Base-by-base conservation (phyloP, 2,329 filamentous ascomycete genomes). In the Geosmithia putterillii region DNA sequence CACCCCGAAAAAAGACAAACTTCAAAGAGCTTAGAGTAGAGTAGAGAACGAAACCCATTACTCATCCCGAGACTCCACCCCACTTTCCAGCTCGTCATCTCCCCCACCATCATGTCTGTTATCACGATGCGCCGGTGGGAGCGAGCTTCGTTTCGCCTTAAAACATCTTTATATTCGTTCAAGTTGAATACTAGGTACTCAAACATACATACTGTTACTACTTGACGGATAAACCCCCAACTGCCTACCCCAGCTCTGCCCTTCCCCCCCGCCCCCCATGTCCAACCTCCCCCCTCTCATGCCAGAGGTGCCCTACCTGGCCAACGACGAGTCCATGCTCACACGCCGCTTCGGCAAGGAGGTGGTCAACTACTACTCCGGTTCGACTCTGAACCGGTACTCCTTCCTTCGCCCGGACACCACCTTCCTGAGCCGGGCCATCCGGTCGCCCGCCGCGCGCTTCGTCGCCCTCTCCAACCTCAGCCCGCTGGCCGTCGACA, bases 391-490 rank as follows among this genome's bases (percentile, higher is more conserved):
- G 45, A 90, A 92, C 66, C 79, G 86, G 39, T 74, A 89, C 40
- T 86, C 83, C 15, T 92, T 90, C 62, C 69, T 92, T 21, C 80
- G 86, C 39, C 64, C 70, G 38, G 81, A 90, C 60, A 69, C 80
- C 51, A 58, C 59, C n/a, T 92, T 90, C 57, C 72, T 92, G 42
- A 71, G 71, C 25, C 64, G 70, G 21, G 85, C 86, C 4, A 76
- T 86, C 48, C 66, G 67, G 17, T 79, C 83, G 57, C 75, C 81
- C 0, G 69, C 70, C 10, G 73, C 85, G 10, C 68, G 69, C 23
- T 94, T 95, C 64, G 62, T 98, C 40, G 74, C 90, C 40, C 76
- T 95, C 60, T 81, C 88, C 57, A 64, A 86, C 53, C 75, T 95
- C 44, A 77, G 81, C 21, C 89, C 90, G 2, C 73, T 95, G 18